Conservation (phyloP, 179 eudicot species). For the Nepenthes alata region DNA sequence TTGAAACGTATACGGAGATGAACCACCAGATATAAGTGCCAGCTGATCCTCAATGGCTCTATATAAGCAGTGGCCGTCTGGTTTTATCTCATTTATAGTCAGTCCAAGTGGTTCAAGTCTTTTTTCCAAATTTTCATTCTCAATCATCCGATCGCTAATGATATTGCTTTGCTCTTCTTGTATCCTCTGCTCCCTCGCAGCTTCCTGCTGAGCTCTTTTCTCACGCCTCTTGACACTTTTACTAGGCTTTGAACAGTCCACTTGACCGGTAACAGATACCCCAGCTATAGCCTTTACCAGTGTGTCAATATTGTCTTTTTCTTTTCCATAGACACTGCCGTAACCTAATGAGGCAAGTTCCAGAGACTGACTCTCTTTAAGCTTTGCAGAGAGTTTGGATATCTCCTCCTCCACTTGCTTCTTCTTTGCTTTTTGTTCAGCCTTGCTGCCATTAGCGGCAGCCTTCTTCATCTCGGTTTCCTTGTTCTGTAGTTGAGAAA, state of each 20-base stretch:
- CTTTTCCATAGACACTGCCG: conserved; percentile 19
- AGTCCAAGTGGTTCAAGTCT: conserved; percentile 73
- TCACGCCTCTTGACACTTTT: conserved; percentile 72
- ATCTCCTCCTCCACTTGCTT: conserved; percentile 86
- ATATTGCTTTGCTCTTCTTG: conserved; percentile 68
- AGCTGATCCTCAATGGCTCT: conserved; percentile 88
- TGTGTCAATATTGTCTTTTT: conserved; percentile 44
- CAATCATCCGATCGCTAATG: conserved; percentile 47
- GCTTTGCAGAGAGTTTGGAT: conserved; percentile 47
- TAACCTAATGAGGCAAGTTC: conserved; percentile 78
- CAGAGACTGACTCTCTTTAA: conserved; percentile 57
- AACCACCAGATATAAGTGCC: conserved; percentile 41
- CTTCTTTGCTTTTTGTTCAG: conserved; percentile 91
- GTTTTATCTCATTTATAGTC: conserved; percentile 56
- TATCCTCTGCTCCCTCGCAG: conserved; percentile 80
- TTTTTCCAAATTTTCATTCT: conserved; percentile 48
- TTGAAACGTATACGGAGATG: conserved; percentile 50
- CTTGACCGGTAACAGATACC: conserved; percentile 43
- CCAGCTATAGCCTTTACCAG: conserved; percentile 85
- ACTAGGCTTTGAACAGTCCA: conserved; percentile 68
- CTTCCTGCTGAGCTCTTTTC: conserved; percentile 87
- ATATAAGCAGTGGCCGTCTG: conserved; percentile 88
- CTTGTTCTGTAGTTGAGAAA: conserved; percentile 59
- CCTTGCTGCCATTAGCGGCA: conserved; percentile 96
- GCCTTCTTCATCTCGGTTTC: conserved; percentile 77